Conservation (phyloP, 495 filamentous ascomycete species). For the Penicillium angulare region DNA sequence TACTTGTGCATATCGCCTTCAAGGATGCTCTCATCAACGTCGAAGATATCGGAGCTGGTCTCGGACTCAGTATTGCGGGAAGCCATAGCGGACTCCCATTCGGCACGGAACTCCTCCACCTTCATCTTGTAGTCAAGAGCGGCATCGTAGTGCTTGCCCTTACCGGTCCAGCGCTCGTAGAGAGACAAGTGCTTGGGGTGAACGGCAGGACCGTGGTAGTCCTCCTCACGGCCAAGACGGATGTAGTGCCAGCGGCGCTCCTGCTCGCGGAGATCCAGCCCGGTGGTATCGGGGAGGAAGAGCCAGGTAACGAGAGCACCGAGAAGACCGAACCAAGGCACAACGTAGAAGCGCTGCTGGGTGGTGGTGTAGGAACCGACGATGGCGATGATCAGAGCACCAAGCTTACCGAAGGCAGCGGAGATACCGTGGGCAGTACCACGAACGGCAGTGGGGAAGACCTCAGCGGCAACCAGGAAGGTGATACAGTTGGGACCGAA, state of each 20-base stretch:
- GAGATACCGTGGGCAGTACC: constrained; percentile 87
- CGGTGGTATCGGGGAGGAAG: constrained; percentile 88
- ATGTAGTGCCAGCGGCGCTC: constrained; percentile 83
- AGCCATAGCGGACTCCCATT: constrained; percentile 58
- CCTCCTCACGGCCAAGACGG: constrained; percentile 64
- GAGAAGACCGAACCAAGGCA: constrained; percentile 84
- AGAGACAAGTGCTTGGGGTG: constrained; percentile 75
- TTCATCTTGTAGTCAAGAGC: constrained; percentile 72
- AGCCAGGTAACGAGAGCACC: constrained; percentile 75
- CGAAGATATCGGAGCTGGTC: constrained; percentile 9
- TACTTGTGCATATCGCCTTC: constrained; percentile 41
- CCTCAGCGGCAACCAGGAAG: constrained; percentile 86
- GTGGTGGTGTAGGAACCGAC: constrained; percentile 82
- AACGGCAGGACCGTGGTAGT: constrained; percentile 85
- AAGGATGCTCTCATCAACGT: constrained; percentile 36
- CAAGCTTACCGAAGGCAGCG: constrained; percentile 76
- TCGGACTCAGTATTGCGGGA: constrained; percentile 41
- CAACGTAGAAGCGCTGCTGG: constrained; percentile 75
- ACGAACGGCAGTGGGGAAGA: constrained; percentile 83
- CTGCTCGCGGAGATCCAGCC: constrained; percentile 88
- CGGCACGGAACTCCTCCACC: constrained; percentile 70
- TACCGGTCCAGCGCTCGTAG: constrained; percentile 63
- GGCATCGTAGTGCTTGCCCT: constrained; percentile 76
- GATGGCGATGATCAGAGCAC: constrained; percentile 77
- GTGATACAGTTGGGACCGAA: constrained; percentile 90